A percentile compares a stretch with the other conserved stretches of the same genome.
Evolutionary conservation across 2,329 filamentous ascomycete genomes (phyloP).

Genomic region (Fusarium pseudograminearum): DNA sequence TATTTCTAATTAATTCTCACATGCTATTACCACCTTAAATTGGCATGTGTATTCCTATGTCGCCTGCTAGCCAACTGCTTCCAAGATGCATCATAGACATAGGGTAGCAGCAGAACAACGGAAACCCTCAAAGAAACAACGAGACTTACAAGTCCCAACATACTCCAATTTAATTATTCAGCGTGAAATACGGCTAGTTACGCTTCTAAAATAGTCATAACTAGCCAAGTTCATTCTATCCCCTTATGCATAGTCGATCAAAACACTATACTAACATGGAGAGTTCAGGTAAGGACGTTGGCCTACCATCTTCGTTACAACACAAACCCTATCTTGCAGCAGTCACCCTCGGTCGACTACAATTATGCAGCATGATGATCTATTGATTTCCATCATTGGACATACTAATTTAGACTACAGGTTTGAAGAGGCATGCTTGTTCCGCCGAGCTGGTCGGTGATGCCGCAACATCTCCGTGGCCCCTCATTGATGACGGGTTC

Average conservation of each 20-base stretch:
- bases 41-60: accelerated
- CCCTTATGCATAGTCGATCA: neutral
- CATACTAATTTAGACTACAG: neutral
- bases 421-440: neutral
- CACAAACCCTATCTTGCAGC: neutral
- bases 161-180: neutral
- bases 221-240: neutral
- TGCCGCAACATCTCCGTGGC: neutral
- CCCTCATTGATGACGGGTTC: neutral
- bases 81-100: neutral
- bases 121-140: neutral
- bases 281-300: neutral
- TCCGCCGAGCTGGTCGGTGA: neutral
- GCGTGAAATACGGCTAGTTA: neutral
- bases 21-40: neutral
- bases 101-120: neutral
- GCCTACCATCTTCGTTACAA: neutral
- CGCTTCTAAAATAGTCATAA: neutral
- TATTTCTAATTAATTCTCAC: neutral
- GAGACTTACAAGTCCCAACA: neutral
- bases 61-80: neutral
- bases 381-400: neutral
- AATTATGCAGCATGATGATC: neutral
- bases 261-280: neutral
- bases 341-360: neutral